phyloP scores from a whole-genome alignment of 2,329 filamentous ascomycete genomes.

The Colletotrichum somersetense region DNA sequence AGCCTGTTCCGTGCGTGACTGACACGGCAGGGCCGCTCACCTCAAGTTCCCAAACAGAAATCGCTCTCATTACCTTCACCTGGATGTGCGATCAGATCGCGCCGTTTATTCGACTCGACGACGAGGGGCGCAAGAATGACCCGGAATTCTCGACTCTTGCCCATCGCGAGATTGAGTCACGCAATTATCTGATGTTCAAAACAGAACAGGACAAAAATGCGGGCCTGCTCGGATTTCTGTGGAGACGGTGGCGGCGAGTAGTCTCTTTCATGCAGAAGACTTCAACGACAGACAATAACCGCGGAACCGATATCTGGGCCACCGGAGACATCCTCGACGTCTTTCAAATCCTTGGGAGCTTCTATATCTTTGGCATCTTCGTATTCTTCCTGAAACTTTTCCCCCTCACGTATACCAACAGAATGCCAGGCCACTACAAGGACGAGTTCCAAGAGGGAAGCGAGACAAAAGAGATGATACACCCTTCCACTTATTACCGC shows the following conservation, averaged over 20 bases:
- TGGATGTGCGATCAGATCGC: constrained; percentile 40
- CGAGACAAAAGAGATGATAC: constrained; percentile 30
- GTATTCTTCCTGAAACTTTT: constrained; percentile 13
- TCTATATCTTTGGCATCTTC: neutral
- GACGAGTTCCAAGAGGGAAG: neutral
- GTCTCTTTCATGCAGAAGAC: neutral
- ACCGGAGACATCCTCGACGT: constrained; percentile 23
- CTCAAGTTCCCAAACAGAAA: constrained; percentile 12
- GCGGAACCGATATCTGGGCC: constrained; percentile 22
- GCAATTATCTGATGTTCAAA: neutral
- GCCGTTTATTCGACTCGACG: neutral
- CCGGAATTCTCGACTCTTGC: neutral
- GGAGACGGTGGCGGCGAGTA: neutral
- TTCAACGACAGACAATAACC: neutral
- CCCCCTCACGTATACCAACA: constrained; percentile 11
- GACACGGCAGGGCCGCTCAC: neutral
- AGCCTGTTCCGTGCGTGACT: neutral
- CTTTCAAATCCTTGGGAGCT: neutral
- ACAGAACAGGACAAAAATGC: neutral
- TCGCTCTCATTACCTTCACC: constrained; percentile 39
- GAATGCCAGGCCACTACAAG: constrained; percentile 36
- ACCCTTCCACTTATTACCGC: constrained; percentile 32
- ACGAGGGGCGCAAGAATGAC: neutral
- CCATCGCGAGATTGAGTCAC: constrained; percentile 6
- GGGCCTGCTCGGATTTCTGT: neutral